Percentiles rank a stretch among this genome's conserved stretches.
Conservation (phyloP, 2,329 filamentous ascomycete genomes). For the Alternaria conjuncta region DNA sequence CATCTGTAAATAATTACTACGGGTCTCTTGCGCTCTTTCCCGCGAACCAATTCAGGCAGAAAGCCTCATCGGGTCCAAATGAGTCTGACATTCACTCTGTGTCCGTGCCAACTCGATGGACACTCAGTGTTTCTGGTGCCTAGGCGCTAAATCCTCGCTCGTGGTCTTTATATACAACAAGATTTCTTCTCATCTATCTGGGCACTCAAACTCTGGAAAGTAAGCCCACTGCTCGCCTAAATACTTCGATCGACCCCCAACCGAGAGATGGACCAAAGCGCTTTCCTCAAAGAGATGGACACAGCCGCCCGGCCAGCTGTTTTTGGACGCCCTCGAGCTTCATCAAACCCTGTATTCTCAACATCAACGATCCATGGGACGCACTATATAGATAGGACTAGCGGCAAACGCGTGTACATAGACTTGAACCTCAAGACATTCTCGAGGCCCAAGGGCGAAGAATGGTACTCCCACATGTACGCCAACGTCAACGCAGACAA, state of each 20-base stretch:
- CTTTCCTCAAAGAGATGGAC: neutral
- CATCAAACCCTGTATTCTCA: neutral
- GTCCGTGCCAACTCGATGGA: neutral
- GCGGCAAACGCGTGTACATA: neutral
- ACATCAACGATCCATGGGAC: neutral
- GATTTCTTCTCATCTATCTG: neutral
- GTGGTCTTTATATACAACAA: neutral
- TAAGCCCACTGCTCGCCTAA: neutral
- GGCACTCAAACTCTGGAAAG: accelerated
- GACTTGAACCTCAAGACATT: neutral
- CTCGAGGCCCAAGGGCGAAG: neutral
- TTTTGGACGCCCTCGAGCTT: neutral
- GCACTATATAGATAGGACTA: neutral
- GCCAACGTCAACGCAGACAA: neutral
- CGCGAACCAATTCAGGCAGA: too few species aligned
- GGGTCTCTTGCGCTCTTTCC: too few species aligned
- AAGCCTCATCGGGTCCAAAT: too few species aligned
- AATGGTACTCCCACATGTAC: neutral
- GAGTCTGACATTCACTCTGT: neutral
- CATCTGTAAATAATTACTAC: neutral
- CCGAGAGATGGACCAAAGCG: neutral
- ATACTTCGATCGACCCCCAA: too few species aligned
- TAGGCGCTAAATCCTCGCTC: neutral
- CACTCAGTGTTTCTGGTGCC: neutral
- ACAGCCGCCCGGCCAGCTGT: neutral